Evolutionary conservation across 2,329 filamentous ascomycete genomes (phyloP).

Genomic region (Colletotrichum cuscutae): DNA sequence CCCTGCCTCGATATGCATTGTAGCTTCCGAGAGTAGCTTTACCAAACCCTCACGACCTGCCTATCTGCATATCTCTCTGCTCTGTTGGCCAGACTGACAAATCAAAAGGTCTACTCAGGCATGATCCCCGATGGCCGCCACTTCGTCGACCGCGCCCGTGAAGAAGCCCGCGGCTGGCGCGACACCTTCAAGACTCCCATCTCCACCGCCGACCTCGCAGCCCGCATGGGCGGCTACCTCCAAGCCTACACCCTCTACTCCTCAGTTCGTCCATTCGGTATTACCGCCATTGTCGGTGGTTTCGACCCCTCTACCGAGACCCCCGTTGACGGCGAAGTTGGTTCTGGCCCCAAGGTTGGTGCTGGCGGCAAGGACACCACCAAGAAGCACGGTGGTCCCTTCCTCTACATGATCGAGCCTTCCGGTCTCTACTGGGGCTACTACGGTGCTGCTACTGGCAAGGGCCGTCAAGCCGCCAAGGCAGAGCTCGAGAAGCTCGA

Average conservation of each 20-base stretch:
- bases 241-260: slow-evolving; percentile 98
- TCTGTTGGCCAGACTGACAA: slow-evolving; percentile 3
- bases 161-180: slow-evolving; percentile 93
- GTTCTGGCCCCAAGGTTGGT: slow-evolving; percentile 79
- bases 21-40: background rate
- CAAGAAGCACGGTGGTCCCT: slow-evolving; percentile 86
- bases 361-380: slow-evolving; percentile 83
- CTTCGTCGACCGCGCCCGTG: slow-evolving; percentile 92
- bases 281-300: slow-evolving; percentile 92
- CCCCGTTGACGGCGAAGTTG: slow-evolving; percentile 91
- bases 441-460: slow-evolving; percentile 96
- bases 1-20: background rate
- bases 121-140: slow-evolving; percentile 95
- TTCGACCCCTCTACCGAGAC: slow-evolving; percentile 91
- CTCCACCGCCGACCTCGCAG: slow-evolving; percentile 85
- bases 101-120: slow-evolving; percentile 85
- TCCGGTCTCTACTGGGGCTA: slow-evolving; percentile 99
- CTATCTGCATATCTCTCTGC: background rate
- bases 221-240: slow-evolving; percentile 93
- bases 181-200: slow-evolving; percentile 95
- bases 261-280: slow-evolving; percentile 94
- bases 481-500: slow-evolving; percentile 98
- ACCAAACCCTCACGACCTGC: background rate
- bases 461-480: slow-evolving; percentile 96
- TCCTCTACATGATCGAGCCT: slow-evolving; percentile 98